phyloP scores from a whole-genome alignment of 495 filamentous ascomycete genomes.

The Penicillium goetzii region DNA sequence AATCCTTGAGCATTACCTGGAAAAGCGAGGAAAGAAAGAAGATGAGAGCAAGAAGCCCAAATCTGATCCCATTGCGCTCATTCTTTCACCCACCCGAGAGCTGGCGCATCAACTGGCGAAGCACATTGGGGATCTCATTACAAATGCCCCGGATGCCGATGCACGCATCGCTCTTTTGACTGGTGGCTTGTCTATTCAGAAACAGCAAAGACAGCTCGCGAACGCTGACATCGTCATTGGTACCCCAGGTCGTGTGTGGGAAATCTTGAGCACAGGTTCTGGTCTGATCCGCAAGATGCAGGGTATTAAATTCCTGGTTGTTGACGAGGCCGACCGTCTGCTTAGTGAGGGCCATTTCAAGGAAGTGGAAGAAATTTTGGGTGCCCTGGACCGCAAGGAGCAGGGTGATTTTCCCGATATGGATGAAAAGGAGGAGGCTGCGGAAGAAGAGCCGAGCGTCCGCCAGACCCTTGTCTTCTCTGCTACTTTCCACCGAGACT shows the following conservation, averaged over 20 bases:
- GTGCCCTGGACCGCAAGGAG: constrained; percentile 65
- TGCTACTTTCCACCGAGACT: constrained; percentile 85
- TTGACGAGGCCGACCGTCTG: constrained; percentile 94
- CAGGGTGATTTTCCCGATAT: constrained; percentile 41
- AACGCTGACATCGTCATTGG: constrained; percentile 85
- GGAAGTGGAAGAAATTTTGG: constrained; percentile 84
- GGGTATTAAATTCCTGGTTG: constrained; percentile 76
- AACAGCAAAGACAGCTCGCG: constrained; percentile 80
- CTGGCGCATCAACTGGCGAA: constrained; percentile 86
- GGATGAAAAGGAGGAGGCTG: constrained; percentile 37
- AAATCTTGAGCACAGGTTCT: constrained; percentile 74
- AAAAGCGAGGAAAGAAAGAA: constrained; percentile 29
- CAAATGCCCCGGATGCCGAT: constrained; percentile 56
- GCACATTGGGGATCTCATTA: constrained; percentile 75
- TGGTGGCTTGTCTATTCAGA: constrained; percentile 88
- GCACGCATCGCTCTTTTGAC: constrained; percentile 80
- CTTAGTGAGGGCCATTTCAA: constrained; percentile 94
- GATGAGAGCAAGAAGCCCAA: constrained; percentile 33
- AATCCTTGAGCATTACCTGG: constrained; percentile 54
- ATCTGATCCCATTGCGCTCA: constrained; percentile 70
- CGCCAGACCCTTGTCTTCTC: constrained; percentile 92
- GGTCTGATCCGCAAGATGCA: constrained; percentile 66
- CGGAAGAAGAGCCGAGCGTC: constrained; percentile 26
- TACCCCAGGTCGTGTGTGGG: constrained; percentile 93
- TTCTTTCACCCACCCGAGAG: constrained; percentile 90